These are phyloP conservation scores for Mycena leptocephala DNA, from an alignment of 768 basidiomycete genomes.

Conservation along the genomic window DNA sequence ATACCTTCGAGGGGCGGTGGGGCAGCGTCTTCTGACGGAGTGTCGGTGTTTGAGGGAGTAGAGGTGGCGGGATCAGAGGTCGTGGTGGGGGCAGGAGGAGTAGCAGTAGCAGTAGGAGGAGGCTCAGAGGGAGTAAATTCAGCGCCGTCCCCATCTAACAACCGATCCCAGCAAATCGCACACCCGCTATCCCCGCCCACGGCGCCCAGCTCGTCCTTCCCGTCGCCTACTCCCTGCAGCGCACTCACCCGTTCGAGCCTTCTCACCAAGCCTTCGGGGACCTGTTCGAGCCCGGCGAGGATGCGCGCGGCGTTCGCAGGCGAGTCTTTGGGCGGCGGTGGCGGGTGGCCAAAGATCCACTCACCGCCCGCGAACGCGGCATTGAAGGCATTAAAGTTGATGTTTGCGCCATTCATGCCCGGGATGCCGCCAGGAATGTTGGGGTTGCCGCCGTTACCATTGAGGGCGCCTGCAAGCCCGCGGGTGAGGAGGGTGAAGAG, in stretches of 20 bases:
- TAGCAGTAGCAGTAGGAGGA: neutral
- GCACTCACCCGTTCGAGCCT: conserved; percentile 71
- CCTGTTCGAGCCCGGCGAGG: conserved; percentile 75
- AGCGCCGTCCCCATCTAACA: conserved; percentile 66
- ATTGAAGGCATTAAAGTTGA: too few relatives aligned
- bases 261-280: conserved; percentile 77
- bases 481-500: conserved; percentile 42
- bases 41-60: conserved; percentile 7
- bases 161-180: conserved; percentile 84
- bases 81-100: conserved; percentile 31
- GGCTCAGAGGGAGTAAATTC: conserved; percentile 32
- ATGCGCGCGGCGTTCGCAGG: conserved; percentile 78
- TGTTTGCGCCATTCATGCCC: too few relatives aligned
- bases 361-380: conserved; percentile 32
- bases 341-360: conserved; percentile 39
- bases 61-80: conserved; percentile 39
- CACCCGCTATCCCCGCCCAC: conserved; percentile 65
- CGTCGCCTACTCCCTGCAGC: conserved; percentile 17
- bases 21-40: conserved; percentile 27
- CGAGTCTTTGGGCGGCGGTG: conserved; percentile 64
- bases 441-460: neutral
- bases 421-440: conserved; percentile 26
- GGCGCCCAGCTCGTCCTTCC: conserved; percentile 49
- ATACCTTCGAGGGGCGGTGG: conserved; percentile 55
- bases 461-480: conserved; percentile 26